phyloP scores from a whole-genome alignment of 805 yeast species.

The Nakazawaea wickerhamii region DNA sequence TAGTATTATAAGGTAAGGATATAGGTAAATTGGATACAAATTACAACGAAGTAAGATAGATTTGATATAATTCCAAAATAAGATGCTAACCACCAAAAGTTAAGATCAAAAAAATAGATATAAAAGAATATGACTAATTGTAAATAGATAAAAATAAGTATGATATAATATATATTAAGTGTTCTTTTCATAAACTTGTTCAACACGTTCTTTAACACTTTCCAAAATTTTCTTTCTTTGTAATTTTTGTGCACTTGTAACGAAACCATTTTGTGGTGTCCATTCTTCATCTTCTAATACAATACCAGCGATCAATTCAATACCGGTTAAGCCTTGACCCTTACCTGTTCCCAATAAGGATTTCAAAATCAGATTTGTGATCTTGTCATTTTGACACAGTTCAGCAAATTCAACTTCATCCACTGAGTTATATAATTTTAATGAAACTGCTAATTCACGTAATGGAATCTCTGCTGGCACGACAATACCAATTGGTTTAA shows the following conservation, averaged over 20 bases:
- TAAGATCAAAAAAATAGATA: too few relatives aligned
- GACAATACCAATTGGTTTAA: slow-evolving; percentile 88
- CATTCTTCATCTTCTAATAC: slow-evolving; percentile 85
- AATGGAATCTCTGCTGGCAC: slow-evolving; percentile 72
- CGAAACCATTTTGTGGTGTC: slow-evolving; percentile 95
- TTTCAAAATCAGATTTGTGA: slow-evolving; percentile 49
- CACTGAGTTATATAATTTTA: slow-evolving; percentile 40
- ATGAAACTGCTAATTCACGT: slow-evolving; percentile 51
- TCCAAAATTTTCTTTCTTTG: slow-evolving; percentile 86
- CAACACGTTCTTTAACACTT: slow-evolving; percentile 62
- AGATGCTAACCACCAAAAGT: too few relatives aligned
- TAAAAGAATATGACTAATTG: too few relatives aligned
- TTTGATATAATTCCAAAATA: too few relatives aligned
- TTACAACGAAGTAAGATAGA: too few relatives aligned
- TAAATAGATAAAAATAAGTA: too few relatives aligned
- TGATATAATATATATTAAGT: not conserved
- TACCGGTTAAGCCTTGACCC: slow-evolving; percentile 75
- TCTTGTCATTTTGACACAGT: slow-evolving; percentile 49
- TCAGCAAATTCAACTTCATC: slow-evolving; percentile 41
- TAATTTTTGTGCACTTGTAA: slow-evolving; percentile 92
- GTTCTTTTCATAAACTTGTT: slow-evolving; percentile 45
- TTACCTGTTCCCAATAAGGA: slow-evolving; percentile 70
- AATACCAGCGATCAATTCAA: slow-evolving; percentile 76
- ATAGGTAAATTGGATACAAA: too few relatives aligned
- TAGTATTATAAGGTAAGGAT: too few relatives aligned